A percentile compares a stretch with the other conserved stretches of the same genome.
These are phyloP conservation scores for Triticum timopheevii DNA, from an alignment of 176 grass and related monocot species.

Conservation along the genomic window DNA sequence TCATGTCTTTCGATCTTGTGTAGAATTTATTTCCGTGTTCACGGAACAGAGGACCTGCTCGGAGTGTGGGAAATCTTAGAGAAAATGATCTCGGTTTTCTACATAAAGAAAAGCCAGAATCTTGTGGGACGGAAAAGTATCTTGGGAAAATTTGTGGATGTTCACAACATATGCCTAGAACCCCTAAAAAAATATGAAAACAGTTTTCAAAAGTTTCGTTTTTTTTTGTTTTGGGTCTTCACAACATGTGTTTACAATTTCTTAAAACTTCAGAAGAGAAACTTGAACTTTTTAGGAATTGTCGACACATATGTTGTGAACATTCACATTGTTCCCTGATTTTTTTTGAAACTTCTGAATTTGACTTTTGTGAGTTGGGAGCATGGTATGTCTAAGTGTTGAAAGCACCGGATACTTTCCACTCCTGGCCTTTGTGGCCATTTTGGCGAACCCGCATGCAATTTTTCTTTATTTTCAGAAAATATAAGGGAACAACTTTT, in stretches of 20 bases:
- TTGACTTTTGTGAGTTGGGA: neutral
- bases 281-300: too few relatives aligned
- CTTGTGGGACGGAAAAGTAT: neutral
- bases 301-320: too few relatives aligned
- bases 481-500: neutral
- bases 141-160: neutral
- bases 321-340: too few relatives aligned
- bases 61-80: neutral
- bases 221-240: too few relatives aligned
- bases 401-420: neutral
- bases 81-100: neutral
- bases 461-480: neutral
- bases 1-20: neutral
- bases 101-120: neutral
- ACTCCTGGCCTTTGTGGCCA: neutral
- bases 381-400: neutral
- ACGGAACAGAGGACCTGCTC: neutral
- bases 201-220: too few relatives aligned
- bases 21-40: neutral
- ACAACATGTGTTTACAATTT: too few relatives aligned
- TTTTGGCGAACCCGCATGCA: neutral
- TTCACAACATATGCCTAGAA: neutral
- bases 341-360: neutral
- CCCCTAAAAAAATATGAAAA: too few relatives aligned
- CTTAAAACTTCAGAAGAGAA: too few relatives aligned